These are phyloP conservation scores for Sporothrix globosa DNA, from an alignment of 2,329 filamentous ascomycete genomes.

Conservation along the genomic window DNA sequence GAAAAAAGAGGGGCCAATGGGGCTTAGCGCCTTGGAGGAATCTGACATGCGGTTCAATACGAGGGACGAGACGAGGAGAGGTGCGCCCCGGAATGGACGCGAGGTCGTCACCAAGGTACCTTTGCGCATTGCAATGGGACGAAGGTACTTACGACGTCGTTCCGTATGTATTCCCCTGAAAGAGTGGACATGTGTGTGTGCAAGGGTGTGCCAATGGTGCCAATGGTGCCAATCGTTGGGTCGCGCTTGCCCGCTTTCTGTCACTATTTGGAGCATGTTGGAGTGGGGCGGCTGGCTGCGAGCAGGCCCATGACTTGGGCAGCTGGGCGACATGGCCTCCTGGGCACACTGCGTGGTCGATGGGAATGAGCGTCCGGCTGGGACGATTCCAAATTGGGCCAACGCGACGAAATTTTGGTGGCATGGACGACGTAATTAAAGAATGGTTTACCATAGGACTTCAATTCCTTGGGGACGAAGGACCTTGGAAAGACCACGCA, in stretches of 20 bases:
- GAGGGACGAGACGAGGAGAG: neutral
- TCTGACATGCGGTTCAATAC: slow-evolving; percentile 6
- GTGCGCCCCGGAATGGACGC: neutral
- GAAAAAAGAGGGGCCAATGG: neutral
- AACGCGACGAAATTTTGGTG: neutral
- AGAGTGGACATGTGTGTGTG: neutral
- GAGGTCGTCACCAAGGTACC: neutral
- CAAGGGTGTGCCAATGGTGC: neutral
- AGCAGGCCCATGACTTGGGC: neutral
- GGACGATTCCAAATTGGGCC: neutral
- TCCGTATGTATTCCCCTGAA: neutral
- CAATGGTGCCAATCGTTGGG: slow-evolving; percentile 15
- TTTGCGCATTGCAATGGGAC: neutral
- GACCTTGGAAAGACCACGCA: neutral
- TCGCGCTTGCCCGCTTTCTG: slow-evolving; percentile 10
- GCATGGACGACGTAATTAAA: neutral
- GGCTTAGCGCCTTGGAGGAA: slow-evolving; percentile 17
- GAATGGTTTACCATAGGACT: too few relatives aligned
- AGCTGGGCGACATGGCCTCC: neutral
- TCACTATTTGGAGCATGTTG: neutral
- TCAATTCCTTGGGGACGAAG: neutral
- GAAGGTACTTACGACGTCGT: neutral
- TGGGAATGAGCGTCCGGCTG: neutral
- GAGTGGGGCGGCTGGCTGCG: neutral
- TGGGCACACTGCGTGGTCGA: neutral